Conservation (phyloP, 2,329 filamentous ascomycete genomes). For the Zarea fungicola region DNA sequence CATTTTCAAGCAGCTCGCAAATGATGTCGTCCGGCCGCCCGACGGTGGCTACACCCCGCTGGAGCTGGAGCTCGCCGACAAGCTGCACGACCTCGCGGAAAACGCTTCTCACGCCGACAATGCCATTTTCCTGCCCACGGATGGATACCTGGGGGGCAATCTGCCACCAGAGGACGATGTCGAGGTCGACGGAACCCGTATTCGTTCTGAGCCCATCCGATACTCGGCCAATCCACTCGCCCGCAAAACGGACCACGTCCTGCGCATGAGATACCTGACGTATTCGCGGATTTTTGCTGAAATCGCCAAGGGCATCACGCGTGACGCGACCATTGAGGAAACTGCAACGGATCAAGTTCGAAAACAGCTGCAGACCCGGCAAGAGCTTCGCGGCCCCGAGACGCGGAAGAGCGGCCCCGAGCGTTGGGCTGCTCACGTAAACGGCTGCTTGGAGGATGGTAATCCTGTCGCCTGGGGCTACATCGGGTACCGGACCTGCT, state of each 20-base stretch:
- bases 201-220: slow-evolving; percentile 9
- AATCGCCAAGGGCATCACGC: no score
- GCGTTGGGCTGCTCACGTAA: no score
- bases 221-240: background rate
- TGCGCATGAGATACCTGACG: slow-evolving; percentile 13
- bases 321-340: background rate
- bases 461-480: no score
- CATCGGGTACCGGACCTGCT: no score
- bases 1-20: slow-evolving; percentile 3
- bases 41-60: background rate
- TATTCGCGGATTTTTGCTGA: slow-evolving; percentile 1
- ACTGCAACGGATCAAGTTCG: slow-evolving; percentile 4
- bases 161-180: slow-evolving; percentile 13
- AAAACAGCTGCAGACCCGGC: slow-evolving; percentile 5
- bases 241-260: slow-evolving; percentile 12
- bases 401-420: no score
- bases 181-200: slow-evolving; percentile 10
- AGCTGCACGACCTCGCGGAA: slow-evolving; percentile 20
- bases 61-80: slow-evolving; percentile 20
- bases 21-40: background rate
- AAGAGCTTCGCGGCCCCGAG: slow-evolving; percentile 17
- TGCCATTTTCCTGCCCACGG: slow-evolving; percentile 22
- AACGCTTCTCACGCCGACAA: slow-evolving; percentile 21
- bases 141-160: slow-evolving; percentile 23
- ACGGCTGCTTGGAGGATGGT: no score